A percentile compares a stretch with the other conserved stretches of the same genome.
phyloP scores from a whole-genome alignment of 148 eudicot species.

The Amaranthus hypochondriacus region DNA sequence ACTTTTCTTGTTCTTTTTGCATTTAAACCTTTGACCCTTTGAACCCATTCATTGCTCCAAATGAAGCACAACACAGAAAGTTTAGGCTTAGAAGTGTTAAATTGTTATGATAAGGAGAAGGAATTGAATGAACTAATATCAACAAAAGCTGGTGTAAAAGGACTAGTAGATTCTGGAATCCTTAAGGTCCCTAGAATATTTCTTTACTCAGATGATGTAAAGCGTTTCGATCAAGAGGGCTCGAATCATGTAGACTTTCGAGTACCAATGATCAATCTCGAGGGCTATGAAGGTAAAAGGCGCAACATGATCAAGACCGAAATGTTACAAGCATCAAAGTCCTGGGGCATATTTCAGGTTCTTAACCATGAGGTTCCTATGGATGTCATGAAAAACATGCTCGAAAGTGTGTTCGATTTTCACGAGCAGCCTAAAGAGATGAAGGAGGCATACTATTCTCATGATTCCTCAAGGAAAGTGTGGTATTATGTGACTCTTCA shows the following conservation, averaged over 20 bases:
- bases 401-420: conserved; percentile 29
- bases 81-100: conserved; percentile 5
- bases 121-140: conserved; percentile 31
- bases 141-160: conserved; percentile 49
- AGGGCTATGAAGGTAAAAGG: conserved; percentile 16
- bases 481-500: conserved; percentile 28
- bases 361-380: conserved; percentile 46
- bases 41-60: background rate
- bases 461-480: conserved; percentile 22
- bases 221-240: conserved; percentile 1
- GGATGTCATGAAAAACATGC: conserved; percentile 23
- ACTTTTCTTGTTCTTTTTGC: background rate
- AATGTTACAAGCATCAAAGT: conserved; percentile 32
- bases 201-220: conserved; percentile 8
- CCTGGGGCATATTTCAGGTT: conserved; percentile 53
- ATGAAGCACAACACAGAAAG: conserved; percentile 17
- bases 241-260: background rate
- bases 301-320: conserved; percentile 25
- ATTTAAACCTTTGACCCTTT: background rate
- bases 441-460: conserved; percentile 34
- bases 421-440: conserved; percentile 48
- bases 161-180: conserved; percentile 42
- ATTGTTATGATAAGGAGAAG: conserved; percentile 19
- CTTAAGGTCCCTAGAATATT: conserved; percentile 33
- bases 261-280: conserved; percentile 34